phyloP scores from a whole-genome alignment of 2,329 filamentous ascomycete species.

The Ophiognomonia clavigignenti-juglandacearum region DNA sequence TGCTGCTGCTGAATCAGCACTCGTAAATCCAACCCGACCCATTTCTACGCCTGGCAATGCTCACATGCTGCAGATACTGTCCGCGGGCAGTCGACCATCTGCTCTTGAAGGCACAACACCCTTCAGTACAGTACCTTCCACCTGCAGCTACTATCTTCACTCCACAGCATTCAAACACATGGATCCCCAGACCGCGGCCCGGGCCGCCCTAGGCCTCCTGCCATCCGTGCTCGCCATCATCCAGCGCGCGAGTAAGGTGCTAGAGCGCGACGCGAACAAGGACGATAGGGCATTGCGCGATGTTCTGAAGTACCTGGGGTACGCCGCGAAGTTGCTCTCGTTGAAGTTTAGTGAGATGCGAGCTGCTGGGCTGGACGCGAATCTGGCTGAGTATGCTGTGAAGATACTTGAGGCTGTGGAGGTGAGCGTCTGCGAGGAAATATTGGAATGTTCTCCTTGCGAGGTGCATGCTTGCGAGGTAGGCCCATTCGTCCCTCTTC shows the following conservation, averaged over 20 bases:
- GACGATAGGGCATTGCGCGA: not conserved
- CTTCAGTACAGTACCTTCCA: not conserved
- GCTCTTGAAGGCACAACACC: not conserved
- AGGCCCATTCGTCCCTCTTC: not conserved
- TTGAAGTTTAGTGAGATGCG: not conserved
- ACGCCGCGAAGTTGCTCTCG: not conserved
- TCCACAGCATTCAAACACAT: not conserved
- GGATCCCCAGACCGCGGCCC: not conserved
- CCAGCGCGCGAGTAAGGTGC: not conserved
- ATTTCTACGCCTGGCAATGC: not conserved
- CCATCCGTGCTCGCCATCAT: not conserved
- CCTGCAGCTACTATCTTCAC: not conserved
- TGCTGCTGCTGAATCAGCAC: not conserved
- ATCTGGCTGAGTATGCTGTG: not conserved
- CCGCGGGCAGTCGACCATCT: not conserved
- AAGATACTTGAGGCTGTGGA: not conserved
- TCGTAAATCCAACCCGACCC: no score
- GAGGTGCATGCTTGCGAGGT: not conserved
- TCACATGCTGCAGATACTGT: not conserved
- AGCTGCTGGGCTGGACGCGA: not conserved
- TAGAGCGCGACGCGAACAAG: not conserved
- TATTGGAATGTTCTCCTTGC: not conserved
- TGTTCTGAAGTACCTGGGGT: not conserved
- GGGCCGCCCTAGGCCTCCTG: not conserved
- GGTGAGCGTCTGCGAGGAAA: not conserved